Conservation (phyloP, 2,329 filamentous ascomycete species). For the Bipolaris bicolor region DNA sequence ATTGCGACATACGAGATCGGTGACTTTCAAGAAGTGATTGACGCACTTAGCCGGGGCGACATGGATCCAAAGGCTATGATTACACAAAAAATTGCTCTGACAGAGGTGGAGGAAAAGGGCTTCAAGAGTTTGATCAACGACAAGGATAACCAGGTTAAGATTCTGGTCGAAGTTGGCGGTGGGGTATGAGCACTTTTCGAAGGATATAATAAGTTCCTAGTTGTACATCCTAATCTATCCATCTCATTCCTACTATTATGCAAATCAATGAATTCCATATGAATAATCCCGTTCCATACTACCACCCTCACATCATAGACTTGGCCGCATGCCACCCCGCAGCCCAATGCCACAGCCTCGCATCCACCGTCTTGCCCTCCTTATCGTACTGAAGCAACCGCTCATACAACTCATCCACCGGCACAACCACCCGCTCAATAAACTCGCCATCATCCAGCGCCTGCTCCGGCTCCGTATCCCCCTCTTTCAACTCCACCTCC, state of each 20-base stretch:
- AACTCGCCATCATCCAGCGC: constrained; percentile 66
- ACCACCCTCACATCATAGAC: constrained; percentile 31
- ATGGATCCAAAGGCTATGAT: constrained; percentile 57
- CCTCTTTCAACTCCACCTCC: constrained; percentile 61
- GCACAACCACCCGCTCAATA: constrained; percentile 66
- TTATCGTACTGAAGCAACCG: constrained; percentile 55
- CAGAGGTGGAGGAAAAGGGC: constrained; percentile 55
- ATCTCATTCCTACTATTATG: neutral
- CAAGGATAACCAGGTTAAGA: constrained; percentile 58
- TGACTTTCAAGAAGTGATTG: constrained; percentile 55
- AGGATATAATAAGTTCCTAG: neutral
- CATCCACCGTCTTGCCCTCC: constrained; percentile 61
- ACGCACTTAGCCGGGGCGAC: constrained; percentile 54
- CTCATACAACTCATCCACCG: constrained; percentile 62
- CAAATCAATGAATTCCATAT: too few relatives aligned
- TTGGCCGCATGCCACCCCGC: constrained; percentile 61
- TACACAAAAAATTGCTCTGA: constrained; percentile 55
- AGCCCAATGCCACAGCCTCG: constrained; percentile 67
- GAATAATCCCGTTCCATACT: too few relatives aligned
- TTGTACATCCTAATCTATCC: neutral
- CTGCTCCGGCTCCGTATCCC: constrained; percentile 61
- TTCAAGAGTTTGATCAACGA: constrained; percentile 57
- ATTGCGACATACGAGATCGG: constrained; percentile 60
- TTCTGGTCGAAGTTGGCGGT: constrained; percentile 51
- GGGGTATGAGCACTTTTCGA: constrained; percentile 5